Base-by-base conservation (phyloP, 441 rosid species). In the Metrosideros polymorpha region DNA sequence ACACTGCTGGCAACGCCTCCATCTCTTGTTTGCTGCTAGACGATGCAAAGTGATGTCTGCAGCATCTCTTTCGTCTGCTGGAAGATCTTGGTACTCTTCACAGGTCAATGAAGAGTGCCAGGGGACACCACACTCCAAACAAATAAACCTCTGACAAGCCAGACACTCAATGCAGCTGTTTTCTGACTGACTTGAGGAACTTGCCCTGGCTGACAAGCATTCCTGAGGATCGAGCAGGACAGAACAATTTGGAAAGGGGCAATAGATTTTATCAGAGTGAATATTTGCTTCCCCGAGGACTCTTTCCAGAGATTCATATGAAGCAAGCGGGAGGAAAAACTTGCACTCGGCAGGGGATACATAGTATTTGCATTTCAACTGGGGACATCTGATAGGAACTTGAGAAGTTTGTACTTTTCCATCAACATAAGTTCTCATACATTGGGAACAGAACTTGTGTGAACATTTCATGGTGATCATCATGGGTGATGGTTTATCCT, bases 1-100 rank as follows among this genome's bases (percentile, higher is more conserved):
- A 87, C 99, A 96, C 85, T 94, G 99, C 88, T 93, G 99, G 92
- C 99, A 97, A 79, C 97, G 94, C 89, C 92, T 95, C 99, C 99
- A 97, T 88, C 98, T 92, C 89, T 96, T 93, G 90, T 93, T 94
- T 91, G 89, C 94, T 0, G 99, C 98, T 83, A 96, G 92, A 27
- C 91, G 97, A 91, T 96, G 97, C 94, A 95, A 88, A 42, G 98
- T 94, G 84, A 93, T 90, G 90, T 96, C 99, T 50, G 92, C 91
- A 29, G 94, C 94, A 92, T 96, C 95, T 88, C 99, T 93, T 89
- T 96, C 98, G 86, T 94, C 98, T 84, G 92, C 86, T 1, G 98
- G 97, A 35, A 97, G 96, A 88, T 92, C 92, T 91, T 92, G 99
- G 88, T 91, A 96, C 93, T 93, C 98, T 86, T 94, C 97, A 89